Evolutionary conservation across 768 basidiomycete genomes (phyloP).

Genomic region (Zangia roseola): DNA sequence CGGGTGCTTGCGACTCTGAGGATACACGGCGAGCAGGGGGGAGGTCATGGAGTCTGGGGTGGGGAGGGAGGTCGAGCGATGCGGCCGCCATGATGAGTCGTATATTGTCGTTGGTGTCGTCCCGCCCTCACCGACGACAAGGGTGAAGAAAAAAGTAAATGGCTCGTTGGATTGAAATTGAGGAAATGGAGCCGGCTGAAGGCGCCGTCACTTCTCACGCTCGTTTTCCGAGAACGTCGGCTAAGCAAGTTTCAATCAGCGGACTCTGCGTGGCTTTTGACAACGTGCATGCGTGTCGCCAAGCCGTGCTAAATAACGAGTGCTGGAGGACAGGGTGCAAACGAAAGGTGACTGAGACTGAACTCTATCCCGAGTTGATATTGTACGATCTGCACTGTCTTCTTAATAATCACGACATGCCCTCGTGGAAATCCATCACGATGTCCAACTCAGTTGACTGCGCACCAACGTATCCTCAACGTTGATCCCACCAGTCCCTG

Average conservation of each 20-base stretch:
- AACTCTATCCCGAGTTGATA: too few species aligned
- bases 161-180: conserved; percentile 12
- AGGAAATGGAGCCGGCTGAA: conserved; percentile 9
- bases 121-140: conserved; percentile 9
- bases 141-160: conserved; percentile 19
- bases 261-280: conserved; percentile 3
- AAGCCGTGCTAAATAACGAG: neutral
- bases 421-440: neutral
- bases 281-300: conserved; percentile 3
- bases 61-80: conserved; percentile 19
- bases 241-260: conserved; percentile 7
- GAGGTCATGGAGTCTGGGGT: conserved; percentile 11
- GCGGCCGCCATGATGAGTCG: conserved; percentile 17
- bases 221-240: conserved; percentile 15
- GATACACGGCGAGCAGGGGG: conserved; percentile 21
- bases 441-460: too few species aligned
- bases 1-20: conserved; percentile 25
- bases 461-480: neutral
- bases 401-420: neutral
- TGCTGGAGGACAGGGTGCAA: too few species aligned
- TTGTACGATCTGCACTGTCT: too few species aligned
- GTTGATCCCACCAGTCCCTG: neutral
- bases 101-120: conserved; percentile 12
- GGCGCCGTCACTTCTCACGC: conserved; percentile 22
- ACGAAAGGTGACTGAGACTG: too few species aligned